A percentile compares a stretch with the other conserved stretches of the same genome.
phyloP scores from a whole-genome alignment of 2,329 filamentous ascomycete genomes.

The Claviceps cyperi region DNA sequence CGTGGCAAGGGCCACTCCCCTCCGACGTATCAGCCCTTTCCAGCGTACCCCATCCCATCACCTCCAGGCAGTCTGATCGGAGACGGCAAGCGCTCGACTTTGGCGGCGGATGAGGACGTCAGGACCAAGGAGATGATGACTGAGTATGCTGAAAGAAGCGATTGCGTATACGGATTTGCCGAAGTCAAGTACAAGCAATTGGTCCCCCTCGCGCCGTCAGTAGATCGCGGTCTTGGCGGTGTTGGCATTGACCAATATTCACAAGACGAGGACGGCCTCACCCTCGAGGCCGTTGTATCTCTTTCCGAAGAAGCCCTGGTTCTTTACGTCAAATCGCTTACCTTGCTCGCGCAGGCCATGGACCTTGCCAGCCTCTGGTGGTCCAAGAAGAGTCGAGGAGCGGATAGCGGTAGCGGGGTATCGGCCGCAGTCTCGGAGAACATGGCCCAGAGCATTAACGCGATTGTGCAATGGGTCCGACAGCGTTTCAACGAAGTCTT shows the following conservation, averaged over 20 bases:
- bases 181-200: constrained; percentile 98
- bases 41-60: constrained; percentile 62
- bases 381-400: constrained; percentile 56
- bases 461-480: constrained; percentile 90
- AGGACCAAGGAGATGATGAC: constrained; percentile 71
- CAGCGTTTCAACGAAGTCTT: constrained; percentile 91
- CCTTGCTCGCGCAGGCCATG: constrained; percentile 84
- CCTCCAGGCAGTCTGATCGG: constrained; percentile 48
- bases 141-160: constrained; percentile 80
- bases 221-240: constrained; percentile 54
- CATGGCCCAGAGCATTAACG: constrained; percentile 63
- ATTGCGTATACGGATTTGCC: constrained; percentile 94
- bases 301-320: constrained; percentile 91
- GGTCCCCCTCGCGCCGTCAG: constrained; percentile 73
- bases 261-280: constrained; percentile 59
- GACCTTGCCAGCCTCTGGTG: constrained; percentile 91
- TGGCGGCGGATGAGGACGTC: constrained; percentile 68
- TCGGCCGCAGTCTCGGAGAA: constrained; percentile 31
- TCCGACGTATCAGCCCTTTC: constrained; percentile 69
- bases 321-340: constrained; percentile 86
- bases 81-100: constrained; percentile 40
- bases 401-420: constrained; percentile 31
- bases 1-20: constrained; percentile 56
- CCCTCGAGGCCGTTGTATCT: constrained; percentile 69
- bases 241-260: constrained; percentile 37